phyloP scores from a whole-genome alignment of 768 basidiomycete genomes.

The Leucosporidium creatinivorum region DNA sequence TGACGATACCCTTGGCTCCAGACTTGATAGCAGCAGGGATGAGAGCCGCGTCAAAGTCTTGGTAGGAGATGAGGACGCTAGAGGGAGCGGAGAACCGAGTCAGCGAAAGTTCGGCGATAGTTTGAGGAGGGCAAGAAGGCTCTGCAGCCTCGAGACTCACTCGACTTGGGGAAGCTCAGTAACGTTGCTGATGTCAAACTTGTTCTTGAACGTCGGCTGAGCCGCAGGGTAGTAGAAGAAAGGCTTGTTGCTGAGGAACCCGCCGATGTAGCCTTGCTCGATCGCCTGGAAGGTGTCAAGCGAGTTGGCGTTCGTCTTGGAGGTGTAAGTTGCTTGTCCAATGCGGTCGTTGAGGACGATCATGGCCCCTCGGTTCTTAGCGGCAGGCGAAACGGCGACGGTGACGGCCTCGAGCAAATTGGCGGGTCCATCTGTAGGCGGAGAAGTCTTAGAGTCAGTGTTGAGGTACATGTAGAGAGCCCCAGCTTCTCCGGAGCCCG shows the following conservation, averaged over 20 bases:
- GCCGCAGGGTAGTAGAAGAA: conserved; percentile 35
- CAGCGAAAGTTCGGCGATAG: background rate
- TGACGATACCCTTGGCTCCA: conserved; percentile 23
- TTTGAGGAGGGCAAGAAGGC: background rate
- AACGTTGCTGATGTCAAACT: conserved; percentile 25
- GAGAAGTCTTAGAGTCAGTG: background rate
- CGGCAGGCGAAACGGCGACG: conserved; percentile 21
- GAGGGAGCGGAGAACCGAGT: too few relatives aligned
- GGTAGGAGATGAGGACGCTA: background rate
- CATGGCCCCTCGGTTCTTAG: conserved; percentile 34
- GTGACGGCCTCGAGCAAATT: conserved; percentile 40
- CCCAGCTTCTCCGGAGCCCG: too few relatives aligned
- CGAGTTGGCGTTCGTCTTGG: conserved; percentile 36
- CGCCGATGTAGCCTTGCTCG: conserved; percentile 41
- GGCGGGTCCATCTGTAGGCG: conserved; percentile 33
- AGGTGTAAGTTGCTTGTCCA: conserved; percentile 37
- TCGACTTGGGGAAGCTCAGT: conserved; percentile 30
- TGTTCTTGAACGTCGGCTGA: conserved; percentile 36
- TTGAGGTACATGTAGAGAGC: background rate
- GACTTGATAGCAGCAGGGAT: conserved; percentile 13
- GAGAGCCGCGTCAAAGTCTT: conserved; percentile 13
- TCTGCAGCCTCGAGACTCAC: conserved; percentile 20
- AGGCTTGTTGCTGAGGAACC: conserved; percentile 27
- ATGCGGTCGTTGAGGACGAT: conserved; percentile 42
- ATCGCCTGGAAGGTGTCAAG: conserved; percentile 40